phyloP scores from a whole-genome alignment of 192 early-diverging fungal species.

The Gryganskiella cystojenkinii region DNA sequence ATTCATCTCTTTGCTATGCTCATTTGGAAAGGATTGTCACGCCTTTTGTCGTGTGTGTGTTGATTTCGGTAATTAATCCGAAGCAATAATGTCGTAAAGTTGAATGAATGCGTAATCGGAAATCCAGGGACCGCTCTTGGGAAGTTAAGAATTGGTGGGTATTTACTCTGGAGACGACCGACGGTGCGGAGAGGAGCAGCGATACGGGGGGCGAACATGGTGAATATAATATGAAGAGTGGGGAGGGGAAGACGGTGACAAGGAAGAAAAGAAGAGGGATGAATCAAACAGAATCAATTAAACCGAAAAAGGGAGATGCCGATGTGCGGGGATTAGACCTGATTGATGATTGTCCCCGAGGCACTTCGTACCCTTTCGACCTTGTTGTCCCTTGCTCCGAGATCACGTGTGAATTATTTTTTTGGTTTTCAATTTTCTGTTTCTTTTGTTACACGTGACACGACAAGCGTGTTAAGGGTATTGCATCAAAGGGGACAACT shows the following conservation, averaged over 20 bases:
- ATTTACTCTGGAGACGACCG: constrained; percentile 47
- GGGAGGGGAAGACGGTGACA: neutral
- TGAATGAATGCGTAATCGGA: constrained; percentile 4
- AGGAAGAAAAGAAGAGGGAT: constrained; percentile 1
- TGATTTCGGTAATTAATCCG: neutral
- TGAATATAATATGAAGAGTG: neutral
- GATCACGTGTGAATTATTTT: neutral
- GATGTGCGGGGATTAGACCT: too few relatives aligned
- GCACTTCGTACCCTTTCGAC: too few relatives aligned
- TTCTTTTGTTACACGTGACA: neutral
- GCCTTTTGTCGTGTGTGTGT: neutral
- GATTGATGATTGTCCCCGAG: too few relatives aligned
- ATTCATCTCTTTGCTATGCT: neutral
- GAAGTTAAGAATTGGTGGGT: too few relatives aligned
- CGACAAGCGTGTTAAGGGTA: too few relatives aligned
- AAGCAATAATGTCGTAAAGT: neutral
- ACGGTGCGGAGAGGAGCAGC: constrained; percentile 36
- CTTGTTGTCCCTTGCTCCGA: neutral
- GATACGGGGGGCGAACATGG: constrained; percentile 47
- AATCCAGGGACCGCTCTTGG: neutral
- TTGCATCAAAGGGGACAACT: too few relatives aligned
- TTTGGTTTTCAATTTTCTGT: neutral
- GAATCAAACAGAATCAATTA: too few relatives aligned
- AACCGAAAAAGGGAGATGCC: too few relatives aligned
- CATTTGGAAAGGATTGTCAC: neutral